Percentiles rank a stretch among this genome's conserved stretches.
Evolutionary conservation across 2,329 filamentous ascomycete species (phyloP).

Genomic region (Sclerotinia spermophila): DNA sequence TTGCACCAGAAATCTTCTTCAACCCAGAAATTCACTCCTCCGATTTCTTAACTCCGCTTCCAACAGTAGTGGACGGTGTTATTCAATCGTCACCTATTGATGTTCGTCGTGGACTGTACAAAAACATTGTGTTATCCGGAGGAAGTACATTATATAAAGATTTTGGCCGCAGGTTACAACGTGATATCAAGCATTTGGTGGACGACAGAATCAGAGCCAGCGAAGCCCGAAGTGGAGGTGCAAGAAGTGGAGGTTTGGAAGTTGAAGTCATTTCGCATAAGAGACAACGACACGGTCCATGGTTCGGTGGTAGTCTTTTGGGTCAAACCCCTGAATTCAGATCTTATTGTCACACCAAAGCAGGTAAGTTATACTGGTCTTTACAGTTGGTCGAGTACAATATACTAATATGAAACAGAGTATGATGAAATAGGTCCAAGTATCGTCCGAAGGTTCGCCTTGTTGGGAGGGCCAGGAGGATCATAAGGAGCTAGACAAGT

Average conservation of each 20-base stretch:
- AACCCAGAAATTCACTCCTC: conserved; percentile 99
- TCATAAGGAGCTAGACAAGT: conserved; percentile 45
- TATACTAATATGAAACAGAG: conserved; percentile 21
- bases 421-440: conserved; percentile 96
- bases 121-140: conserved; percentile 98
- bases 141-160: conserved; percentile 98
- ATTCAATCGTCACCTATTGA: conserved; percentile 98
- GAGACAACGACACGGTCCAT: conserved; percentile 93
- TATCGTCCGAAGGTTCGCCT: conserved; percentile 91
- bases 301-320: conserved; percentile 95
- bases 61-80: conserved; percentile 89
- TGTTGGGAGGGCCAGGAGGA: conserved; percentile 86
- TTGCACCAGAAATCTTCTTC: conserved; percentile 99
- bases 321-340: conserved; percentile 98
- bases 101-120: conserved; percentile 93
- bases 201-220: conserved; percentile 90
- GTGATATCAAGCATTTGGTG: conserved; percentile 94
- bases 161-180: conserved; percentile 91
- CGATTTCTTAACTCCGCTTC: conserved; percentile 93
- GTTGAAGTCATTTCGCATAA: conserved; percentile 98
- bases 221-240: conserved; percentile 82
- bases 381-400: not conserved
- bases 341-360: conserved; percentile 97
- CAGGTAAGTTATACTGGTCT: conserved; percentile 35
- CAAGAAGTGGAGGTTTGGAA: conserved; percentile 88